Evolutionary conservation across 495 filamentous ascomycete genomes (phyloP).

Genomic region (Neurospora tetrasperma): DNA sequence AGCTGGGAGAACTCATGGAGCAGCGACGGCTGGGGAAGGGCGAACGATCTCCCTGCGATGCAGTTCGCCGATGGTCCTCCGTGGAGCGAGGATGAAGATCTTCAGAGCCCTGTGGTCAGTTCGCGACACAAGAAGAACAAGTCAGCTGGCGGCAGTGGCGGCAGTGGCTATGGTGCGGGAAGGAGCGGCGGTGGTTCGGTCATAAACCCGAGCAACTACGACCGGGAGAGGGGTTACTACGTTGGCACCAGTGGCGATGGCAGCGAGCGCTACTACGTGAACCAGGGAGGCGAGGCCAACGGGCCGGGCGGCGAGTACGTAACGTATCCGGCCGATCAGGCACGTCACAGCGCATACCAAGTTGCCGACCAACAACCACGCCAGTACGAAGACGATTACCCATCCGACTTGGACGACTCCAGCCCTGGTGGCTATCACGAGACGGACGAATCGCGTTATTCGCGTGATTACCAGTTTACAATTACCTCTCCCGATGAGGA

Average conservation of each 20-base stretch:
- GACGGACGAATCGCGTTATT: slow-evolving; percentile 59
- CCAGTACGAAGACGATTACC: slow-evolving; percentile 45
- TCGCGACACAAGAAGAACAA: slow-evolving; percentile 78
- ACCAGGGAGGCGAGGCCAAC: slow-evolving; percentile 54
- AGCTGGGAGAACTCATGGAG: slow-evolving; percentile 41
- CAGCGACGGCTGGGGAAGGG: slow-evolving; percentile 32
- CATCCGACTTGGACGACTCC: slow-evolving; percentile 53
- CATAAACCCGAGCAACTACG: slow-evolving; percentile 32
- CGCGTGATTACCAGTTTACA: slow-evolving; percentile 85
- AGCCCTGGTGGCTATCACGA: slow-evolving; percentile 36
- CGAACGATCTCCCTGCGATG: slow-evolving; percentile 67
- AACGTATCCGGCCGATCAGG: slow-evolving; percentile 61
- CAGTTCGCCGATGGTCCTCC: slow-evolving; percentile 86
- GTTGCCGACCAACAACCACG: slow-evolving; percentile 33
- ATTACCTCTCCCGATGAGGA: slow-evolving; percentile 94
- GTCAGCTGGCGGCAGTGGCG: slow-evolving; percentile 45
- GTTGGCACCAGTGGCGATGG: slow-evolving; percentile 61
- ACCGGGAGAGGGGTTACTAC: slow-evolving; percentile 53
- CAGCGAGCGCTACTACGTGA: slow-evolving; percentile 67
- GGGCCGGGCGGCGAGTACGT: slow-evolving; percentile 73
- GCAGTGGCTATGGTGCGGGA: slow-evolving; percentile 19
- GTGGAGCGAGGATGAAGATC: slow-evolving; percentile 94
- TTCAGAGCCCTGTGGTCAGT: slow-evolving; percentile 78
- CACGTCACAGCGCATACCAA: slow-evolving; percentile 42
- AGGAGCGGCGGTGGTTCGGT: slow-evolving; percentile 26